These are phyloP conservation scores for Pseudomicrostroma phylloplanum DNA, from an alignment of 1,284 basidiomycete species.

Conservation along the genomic window DNA sequence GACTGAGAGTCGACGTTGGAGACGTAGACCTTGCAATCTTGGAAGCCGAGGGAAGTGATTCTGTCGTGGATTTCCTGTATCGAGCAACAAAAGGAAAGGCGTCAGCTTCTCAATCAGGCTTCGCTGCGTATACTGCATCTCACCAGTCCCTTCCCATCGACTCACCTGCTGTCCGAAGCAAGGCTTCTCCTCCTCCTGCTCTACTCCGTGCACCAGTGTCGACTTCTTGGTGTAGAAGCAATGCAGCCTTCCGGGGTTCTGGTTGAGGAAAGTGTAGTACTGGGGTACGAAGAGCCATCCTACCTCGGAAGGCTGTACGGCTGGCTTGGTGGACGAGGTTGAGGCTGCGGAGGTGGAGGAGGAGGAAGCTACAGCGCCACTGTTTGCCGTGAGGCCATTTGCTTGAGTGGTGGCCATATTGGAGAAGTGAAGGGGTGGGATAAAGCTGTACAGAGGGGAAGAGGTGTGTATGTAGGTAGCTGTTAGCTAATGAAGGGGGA, in stretches of 20 bases:
- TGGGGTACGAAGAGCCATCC: slow-evolving; percentile 52
- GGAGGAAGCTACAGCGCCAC: slow-evolving; percentile 7
- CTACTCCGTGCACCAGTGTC: slow-evolving; percentile 80
- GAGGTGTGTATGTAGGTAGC: neutral
- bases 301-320: slow-evolving; percentile 45
- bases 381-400: slow-evolving; percentile 4
- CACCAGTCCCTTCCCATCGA: neutral
- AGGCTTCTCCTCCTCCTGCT: slow-evolving; percentile 62
- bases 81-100: neutral
- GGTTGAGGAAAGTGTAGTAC: slow-evolving; percentile 83
- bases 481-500: neutral
- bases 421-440: neutral
- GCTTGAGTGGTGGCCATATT: neutral
- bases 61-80: slow-evolving; percentile 90
- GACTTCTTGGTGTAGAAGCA: slow-evolving; percentile 99
- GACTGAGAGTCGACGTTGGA: slow-evolving; percentile 57
- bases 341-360: slow-evolving; percentile 16
- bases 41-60: slow-evolving; percentile 84
- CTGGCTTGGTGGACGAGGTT: slow-evolving; percentile 12
- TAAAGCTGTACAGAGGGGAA: neutral
- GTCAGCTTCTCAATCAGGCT: neutral
- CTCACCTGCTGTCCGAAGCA: slow-evolving; percentile 76
- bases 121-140: neutral
- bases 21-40: slow-evolving; percentile 97
- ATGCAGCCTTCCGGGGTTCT: slow-evolving; percentile 89